phyloP scores from a whole-genome alignment of 805 yeast species.

The Starmerella etchellsii region DNA sequence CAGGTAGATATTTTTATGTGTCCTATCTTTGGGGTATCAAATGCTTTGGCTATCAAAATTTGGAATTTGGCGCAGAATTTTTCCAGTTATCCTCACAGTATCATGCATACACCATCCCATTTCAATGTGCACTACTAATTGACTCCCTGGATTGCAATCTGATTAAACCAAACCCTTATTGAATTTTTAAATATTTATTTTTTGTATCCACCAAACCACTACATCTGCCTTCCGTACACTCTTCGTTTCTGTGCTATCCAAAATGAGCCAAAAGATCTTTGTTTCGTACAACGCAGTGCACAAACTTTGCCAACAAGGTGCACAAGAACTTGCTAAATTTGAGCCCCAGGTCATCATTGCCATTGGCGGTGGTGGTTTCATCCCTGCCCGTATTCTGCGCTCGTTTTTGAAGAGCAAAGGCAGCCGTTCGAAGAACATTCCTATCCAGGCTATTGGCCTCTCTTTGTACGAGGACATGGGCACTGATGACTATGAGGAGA shows the following conservation, averaged over 20 bases:
- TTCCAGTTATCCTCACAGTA: too few relatives aligned
- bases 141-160: too few relatives aligned
- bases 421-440: slow-evolving; percentile 62
- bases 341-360: slow-evolving; percentile 87
- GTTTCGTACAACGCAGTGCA: slow-evolving; percentile 72
- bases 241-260: background rate
- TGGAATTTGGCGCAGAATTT: too few relatives aligned
- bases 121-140: too few relatives aligned
- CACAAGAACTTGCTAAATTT: slow-evolving; percentile 43
- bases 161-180: too few relatives aligned
- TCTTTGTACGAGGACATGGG: slow-evolving; percentile 79
- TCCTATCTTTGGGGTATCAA: too few relatives aligned
- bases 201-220: too few relatives aligned
- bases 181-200: too few relatives aligned
- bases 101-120: too few relatives aligned
- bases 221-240: too few relatives aligned
- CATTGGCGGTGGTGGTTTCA: slow-evolving; percentile 93
- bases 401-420: slow-evolving; percentile 55
- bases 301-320: slow-evolving; percentile 64
- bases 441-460: slow-evolving; percentile 88
- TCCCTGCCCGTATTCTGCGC: slow-evolving; percentile 92
- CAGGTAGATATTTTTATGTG: too few relatives aligned
- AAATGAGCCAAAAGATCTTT: slow-evolving; percentile 31
- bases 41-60: too few relatives aligned
- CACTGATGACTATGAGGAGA: slow-evolving; percentile 36